Conservation (phyloP, 2,329 filamentous ascomycete species). For the Arthrobotrys megalospora region DNA sequence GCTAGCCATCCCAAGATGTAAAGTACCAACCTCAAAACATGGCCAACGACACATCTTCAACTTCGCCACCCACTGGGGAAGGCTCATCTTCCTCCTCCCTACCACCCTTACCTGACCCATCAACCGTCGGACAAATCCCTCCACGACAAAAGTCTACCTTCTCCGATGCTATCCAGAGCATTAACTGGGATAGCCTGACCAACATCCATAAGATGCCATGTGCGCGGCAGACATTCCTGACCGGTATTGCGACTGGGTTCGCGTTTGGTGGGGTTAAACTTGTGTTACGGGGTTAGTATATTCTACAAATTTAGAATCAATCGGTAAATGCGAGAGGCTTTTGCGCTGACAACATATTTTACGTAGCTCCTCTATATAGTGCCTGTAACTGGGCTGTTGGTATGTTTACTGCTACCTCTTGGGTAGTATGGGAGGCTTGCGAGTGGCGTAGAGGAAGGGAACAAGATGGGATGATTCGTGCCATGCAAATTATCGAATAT, state of each 20-base stretch:
- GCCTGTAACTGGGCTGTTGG: slow-evolving; percentile 90
- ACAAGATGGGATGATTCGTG: slow-evolving; percentile 84
- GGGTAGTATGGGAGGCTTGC: slow-evolving; percentile 86
- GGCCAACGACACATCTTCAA: slow-evolving; percentile 43
- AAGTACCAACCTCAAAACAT: slow-evolving; percentile 19
- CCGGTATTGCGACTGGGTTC: slow-evolving; percentile 85
- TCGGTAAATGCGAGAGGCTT: too few species aligned
- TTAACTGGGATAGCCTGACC: slow-evolving; percentile 70
- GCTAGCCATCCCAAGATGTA: slow-evolving; percentile 36
- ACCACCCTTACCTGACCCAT: slow-evolving; percentile 52
- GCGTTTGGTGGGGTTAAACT: slow-evolving; percentile 81
- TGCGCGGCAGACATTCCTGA: slow-evolving; percentile 83
- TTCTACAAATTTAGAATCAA: not conserved
- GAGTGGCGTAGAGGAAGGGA: slow-evolving; percentile 81
- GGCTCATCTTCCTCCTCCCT: not conserved
- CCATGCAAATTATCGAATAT: slow-evolving; percentile 83
- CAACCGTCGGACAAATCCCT: slow-evolving; percentile 53
- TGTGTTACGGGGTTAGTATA: slow-evolving; percentile 78
- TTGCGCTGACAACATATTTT: not conserved
- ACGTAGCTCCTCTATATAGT: slow-evolving; percentile 74
- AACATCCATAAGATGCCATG: slow-evolving; percentile 85
- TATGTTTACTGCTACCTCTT: slow-evolving; percentile 78
- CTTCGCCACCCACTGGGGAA: not conserved
- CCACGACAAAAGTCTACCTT: slow-evolving; percentile 35
- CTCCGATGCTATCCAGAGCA: slow-evolving; percentile 47